Evolutionary conservation across 768 basidiomycete species (phyloP).

Genomic region (Lentinula aciculospora): DNA sequence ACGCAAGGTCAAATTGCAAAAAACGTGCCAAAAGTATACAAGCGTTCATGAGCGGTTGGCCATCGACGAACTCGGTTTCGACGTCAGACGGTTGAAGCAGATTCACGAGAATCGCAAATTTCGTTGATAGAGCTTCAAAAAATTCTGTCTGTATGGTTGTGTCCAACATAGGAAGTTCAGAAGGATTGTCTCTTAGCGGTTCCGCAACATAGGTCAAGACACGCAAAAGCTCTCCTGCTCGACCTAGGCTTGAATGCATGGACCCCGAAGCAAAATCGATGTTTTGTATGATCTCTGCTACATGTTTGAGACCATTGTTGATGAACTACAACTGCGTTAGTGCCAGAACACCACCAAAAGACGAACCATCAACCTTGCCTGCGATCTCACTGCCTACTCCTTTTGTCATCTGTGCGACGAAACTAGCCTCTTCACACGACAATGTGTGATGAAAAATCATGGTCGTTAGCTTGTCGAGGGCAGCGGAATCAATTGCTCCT

Average conservation of each 20-base stretch:
- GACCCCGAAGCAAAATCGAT: slow-evolving; percentile 23
- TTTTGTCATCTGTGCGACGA: slow-evolving; percentile 76
- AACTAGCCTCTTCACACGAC: slow-evolving; percentile 74
- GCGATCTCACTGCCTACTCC: slow-evolving; percentile 64
- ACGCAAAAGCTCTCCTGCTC: slow-evolving; percentile 63
- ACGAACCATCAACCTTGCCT: slow-evolving; percentile 45
- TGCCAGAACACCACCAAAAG: not conserved
- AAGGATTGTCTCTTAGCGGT: slow-evolving; percentile 46
- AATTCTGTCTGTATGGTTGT: slow-evolving; percentile 52
- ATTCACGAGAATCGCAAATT: slow-evolving; percentile 35
- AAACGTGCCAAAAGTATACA: slow-evolving; percentile 59
- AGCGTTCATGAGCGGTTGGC: slow-evolving; percentile 28
- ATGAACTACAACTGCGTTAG: slow-evolving; percentile 45
- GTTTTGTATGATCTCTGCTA: slow-evolving; percentile 48
- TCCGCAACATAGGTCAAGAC: slow-evolving; percentile 65
- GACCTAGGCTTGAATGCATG: slow-evolving; percentile 37
- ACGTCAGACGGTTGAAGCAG: slow-evolving; percentile 21
- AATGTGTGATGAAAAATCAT: slow-evolving; percentile 70
- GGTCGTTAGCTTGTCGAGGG: slow-evolving; percentile 60
- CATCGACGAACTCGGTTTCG: slow-evolving; percentile 12
- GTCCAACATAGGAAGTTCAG: slow-evolving; percentile 45
- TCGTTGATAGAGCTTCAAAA: slow-evolving; percentile 39
- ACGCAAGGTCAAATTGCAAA: slow-evolving; percentile 69
- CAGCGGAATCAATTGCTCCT: slow-evolving; percentile 45
- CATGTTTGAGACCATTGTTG: slow-evolving; percentile 65